Conservation (phyloP, 495 filamentous ascomycete genomes). For the Neurospora hispaniola region DNA sequence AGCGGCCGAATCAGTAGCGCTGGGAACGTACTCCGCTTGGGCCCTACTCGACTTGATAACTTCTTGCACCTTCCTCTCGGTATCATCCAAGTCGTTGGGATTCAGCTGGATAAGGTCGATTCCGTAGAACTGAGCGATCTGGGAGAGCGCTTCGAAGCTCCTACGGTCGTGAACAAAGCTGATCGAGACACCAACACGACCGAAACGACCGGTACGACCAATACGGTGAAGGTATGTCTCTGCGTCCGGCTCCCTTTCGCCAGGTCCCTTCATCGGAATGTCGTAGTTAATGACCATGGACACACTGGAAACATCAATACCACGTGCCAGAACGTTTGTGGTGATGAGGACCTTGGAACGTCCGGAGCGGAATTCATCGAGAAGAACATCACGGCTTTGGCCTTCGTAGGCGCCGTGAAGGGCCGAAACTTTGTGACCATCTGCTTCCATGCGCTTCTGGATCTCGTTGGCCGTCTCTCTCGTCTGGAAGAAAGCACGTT, state of each 20-base stretch:
- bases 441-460: constrained; percentile 69
- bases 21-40: constrained; percentile 45
- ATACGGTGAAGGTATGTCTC: constrained; percentile 98
- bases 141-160: constrained; percentile 62
- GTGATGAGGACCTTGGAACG: constrained; percentile 95
- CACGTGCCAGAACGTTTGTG: constrained; percentile 92
- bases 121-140: constrained; percentile 62
- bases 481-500: constrained; percentile 41
- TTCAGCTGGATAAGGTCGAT: constrained; percentile 42
- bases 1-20: constrained; percentile 9
- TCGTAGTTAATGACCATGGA: constrained; percentile 98
- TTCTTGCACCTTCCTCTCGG: constrained; percentile 70
- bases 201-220: constrained; percentile 92
- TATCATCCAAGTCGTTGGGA: constrained; percentile 70
- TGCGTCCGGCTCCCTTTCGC: constrained; percentile 51
- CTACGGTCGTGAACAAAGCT: constrained; percentile 75
- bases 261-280: constrained; percentile 48
- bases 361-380: constrained; percentile 79
- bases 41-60: constrained; percentile 74
- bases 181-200: constrained; percentile 91
- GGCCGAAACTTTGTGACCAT: constrained; percentile 84
- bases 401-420: constrained; percentile 82
- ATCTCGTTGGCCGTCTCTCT: constrained; percentile 74
- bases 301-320: constrained; percentile 93
- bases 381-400: constrained; percentile 66